Evolutionary conservation across 179 eudicot species (phyloP).

Genomic region (Beta lomatogona): DNA sequence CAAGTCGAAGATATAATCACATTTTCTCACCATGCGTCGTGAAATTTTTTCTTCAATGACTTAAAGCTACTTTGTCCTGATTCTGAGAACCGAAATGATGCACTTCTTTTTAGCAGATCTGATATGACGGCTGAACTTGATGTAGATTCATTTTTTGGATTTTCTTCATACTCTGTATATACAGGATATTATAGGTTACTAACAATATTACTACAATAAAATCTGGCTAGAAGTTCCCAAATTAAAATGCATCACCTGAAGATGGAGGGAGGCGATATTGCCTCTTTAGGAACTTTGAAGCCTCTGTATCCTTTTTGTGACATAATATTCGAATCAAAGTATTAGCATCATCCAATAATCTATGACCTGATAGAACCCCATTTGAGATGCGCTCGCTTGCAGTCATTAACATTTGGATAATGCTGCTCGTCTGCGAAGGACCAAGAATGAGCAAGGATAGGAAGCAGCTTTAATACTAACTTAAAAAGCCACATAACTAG

Average conservation of each 20-base stretch:
- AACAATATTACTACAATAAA: background rate
- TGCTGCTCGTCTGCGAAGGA: slow-evolving; percentile 60
- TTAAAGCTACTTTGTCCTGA: slow-evolving; percentile 58
- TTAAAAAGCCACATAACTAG: background rate
- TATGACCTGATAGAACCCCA: slow-evolving; percentile 36
- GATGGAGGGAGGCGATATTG: slow-evolving; percentile 83
- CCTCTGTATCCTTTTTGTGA: slow-evolving; percentile 86
- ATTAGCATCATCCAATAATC: slow-evolving; percentile 64
- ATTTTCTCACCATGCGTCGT: slow-evolving; percentile 45
- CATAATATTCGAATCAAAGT: slow-evolving; percentile 78
- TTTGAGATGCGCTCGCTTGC: slow-evolving; percentile 73
- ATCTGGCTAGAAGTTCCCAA: background rate
- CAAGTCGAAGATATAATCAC: background rate
- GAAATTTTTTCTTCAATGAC: slow-evolving; percentile 62
- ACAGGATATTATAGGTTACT: background rate
- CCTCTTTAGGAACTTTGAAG: slow-evolving; percentile 68
- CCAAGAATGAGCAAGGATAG: background rate
- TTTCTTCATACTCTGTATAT: slow-evolving; percentile 65
- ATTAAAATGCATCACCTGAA: slow-evolving; percentile 52
- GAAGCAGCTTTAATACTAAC: background rate
- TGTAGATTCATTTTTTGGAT: slow-evolving; percentile 38
- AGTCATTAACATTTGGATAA: slow-evolving; percentile 78
- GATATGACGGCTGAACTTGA: slow-evolving; percentile 56
- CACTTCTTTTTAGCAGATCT: slow-evolving; percentile 52
- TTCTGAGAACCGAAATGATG: slow-evolving; percentile 60